Conservation (phyloP, 768 basidiomycete species). For the Neoboletus subvelutipes region DNA sequence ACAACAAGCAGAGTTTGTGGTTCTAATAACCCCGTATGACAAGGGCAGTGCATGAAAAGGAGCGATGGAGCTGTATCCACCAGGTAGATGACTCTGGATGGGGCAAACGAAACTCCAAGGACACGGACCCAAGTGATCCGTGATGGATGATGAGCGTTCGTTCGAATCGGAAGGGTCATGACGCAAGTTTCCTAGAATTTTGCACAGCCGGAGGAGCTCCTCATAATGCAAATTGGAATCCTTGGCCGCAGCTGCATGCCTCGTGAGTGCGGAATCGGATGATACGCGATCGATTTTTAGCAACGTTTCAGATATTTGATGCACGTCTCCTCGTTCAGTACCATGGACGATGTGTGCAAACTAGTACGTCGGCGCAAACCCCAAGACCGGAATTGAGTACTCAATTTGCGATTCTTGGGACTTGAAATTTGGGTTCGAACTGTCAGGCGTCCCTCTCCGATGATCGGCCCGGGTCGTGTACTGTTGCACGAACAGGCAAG, state of each 20-base stretch:
- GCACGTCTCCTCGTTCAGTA: neutral
- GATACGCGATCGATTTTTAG: neutral
- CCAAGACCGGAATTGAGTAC: neutral
- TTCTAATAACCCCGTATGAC: neutral
- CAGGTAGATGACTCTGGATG: neutral
- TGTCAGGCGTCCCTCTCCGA: too few species aligned
- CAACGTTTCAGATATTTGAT: neutral
- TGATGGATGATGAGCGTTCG: neutral
- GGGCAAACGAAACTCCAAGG: neutral
- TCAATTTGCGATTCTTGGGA: neutral
- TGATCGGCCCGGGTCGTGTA: too few species aligned
- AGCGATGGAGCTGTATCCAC: constrained; percentile 7
- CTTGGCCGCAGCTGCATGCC: neutral
- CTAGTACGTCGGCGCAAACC: neutral
- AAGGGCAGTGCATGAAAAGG: constrained; percentile 12
- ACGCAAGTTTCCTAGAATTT: constrained; percentile 1
- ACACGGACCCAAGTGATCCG: neutral
- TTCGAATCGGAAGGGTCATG: neutral
- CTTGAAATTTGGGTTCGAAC: neutral
- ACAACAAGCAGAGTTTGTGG: neutral
- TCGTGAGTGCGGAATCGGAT: neutral
- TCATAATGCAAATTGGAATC: neutral
- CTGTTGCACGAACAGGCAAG: too few species aligned
- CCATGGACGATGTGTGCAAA: too few species aligned
- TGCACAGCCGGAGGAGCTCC: neutral